Base-by-base conservation (phyloP, 257 asterid genomes). In the Ajuga chamaepitys region DNA sequence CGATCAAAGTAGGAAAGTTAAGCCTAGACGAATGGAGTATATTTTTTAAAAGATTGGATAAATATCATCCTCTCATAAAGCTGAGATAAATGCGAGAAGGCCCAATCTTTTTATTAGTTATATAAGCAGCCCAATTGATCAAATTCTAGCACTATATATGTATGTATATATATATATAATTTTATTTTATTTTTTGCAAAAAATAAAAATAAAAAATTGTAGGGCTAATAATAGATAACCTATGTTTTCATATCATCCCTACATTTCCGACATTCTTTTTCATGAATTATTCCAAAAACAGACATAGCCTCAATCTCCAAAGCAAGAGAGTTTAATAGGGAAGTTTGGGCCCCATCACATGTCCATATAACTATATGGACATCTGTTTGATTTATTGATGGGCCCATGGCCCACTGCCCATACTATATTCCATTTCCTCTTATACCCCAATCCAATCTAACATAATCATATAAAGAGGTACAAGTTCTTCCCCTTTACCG, bases 321-420 rank as follows among this genome's bases (percentile, higher is more conserved):
- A 62, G 63, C 57, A 61, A 61, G 60, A 70, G 61, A 46, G 55
- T 17, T 60, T 26, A 26, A 50, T 70, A 38, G 40, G n/a, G 37
- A 13, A 70, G 20, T 30, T 62, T 59, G 69, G 62, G 74, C 68
- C 48, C 68, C 74, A 70, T 59, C 24, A 44, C 37, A 69, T 69
- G 62, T 69, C 25, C 66, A 34, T 55, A 38, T 63, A 60, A 54
- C 44, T 9, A 20, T 52, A 20, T 62, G 46, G 37, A 51, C 57
- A 70, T 28, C 24, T 60, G 48, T 41, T 61, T 70, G 24, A 24
- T 70, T 60, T 28, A 46, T 46, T 68, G 20, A 56, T 44, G 35
- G 57, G 41, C 1, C 52, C 66, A 40, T 59, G n/a, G 55, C 34
- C 56, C 59, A 54, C 41, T 28, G 47, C 41, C 40, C 55, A 66